A percentile compares a stretch with the other conserved stretches of the same genome.
phyloP scores from a whole-genome alignment of 768 basidiomycete genomes.

The Postia placenta region DNA sequence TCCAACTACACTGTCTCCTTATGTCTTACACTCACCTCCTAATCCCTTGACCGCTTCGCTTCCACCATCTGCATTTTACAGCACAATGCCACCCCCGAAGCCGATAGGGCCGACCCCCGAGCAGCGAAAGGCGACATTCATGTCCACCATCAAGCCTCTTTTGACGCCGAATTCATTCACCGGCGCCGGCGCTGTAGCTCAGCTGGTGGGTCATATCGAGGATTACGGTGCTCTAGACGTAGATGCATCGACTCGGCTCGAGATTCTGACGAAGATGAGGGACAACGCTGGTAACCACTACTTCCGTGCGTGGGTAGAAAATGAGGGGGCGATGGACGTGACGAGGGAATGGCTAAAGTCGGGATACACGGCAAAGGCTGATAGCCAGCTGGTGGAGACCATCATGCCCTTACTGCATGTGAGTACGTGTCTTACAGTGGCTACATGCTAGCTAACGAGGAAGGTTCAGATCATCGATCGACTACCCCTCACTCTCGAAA shows the following conservation, averaged over 20 bases:
- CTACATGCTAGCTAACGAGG: background rate
- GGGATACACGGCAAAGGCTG: slow-evolving; percentile 50
- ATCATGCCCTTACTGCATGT: slow-evolving; percentile 87
- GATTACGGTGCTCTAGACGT: slow-evolving; percentile 61
- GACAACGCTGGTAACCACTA: slow-evolving; percentile 84
- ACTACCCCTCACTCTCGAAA: slow-evolving; percentile 66
- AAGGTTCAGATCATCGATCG: slow-evolving; percentile 72
- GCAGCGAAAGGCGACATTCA: slow-evolving; percentile 51
- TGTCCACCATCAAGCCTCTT: slow-evolving; percentile 45
- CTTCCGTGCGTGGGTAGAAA: slow-evolving; percentile 82
- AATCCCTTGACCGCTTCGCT: slow-evolving; percentile 30
- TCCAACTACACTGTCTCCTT: slow-evolving; percentile 68
- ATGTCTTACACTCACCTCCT: slow-evolving; percentile 55
- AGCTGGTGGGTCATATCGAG: slow-evolving; percentile 52
- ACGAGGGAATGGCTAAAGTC: slow-evolving; percentile 79
- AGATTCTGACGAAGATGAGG: slow-evolving; percentile 75
- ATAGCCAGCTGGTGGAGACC: slow-evolving; percentile 57
- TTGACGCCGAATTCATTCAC: slow-evolving; percentile 56
- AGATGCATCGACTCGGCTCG: slow-evolving; percentile 57
- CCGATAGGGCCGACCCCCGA: slow-evolving; percentile 35
- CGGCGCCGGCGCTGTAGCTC: slow-evolving; percentile 60
- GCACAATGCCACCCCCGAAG: slow-evolving; percentile 25
- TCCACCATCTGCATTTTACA: slow-evolving; percentile 28
- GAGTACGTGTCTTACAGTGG: slow-evolving; percentile 29
- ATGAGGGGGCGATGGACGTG: slow-evolving; percentile 66